Evolutionary conservation across 306 rosid species (phyloP), one percentile per base, ranked within the genome.

Genomic region (Biancaea sappan): DNA sequence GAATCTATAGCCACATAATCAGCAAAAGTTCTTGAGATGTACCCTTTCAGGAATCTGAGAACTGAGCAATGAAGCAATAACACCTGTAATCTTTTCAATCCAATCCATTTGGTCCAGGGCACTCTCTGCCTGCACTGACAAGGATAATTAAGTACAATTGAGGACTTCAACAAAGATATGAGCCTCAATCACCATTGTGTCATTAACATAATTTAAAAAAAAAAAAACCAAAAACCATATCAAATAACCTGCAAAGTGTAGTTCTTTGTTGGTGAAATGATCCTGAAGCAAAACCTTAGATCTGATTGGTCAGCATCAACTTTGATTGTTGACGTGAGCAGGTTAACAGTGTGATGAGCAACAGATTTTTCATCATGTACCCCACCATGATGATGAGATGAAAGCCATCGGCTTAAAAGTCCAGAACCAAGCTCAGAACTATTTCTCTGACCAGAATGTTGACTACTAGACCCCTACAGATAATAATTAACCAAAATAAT

Each of bases 61-160:
- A 75, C 98, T 90, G 65, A 95, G 92, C 84, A 95, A 84, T 34
- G 99, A 95, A 66, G 99, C 98, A 86, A 95, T 95, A 81, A 95
- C 99, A 70, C 99, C 99, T 1, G 99, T 95, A 81, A 95, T 95
- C 89, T 95, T 95, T 81, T 95, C 99, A 77, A 95, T 95, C 99
- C 99, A 95, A 83, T 95, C 99, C 98, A 92, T 92, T 89, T 95
- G 99, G 81, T 95, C 99, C 73, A 95, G 73, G 0, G 99, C 99
- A 85, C 99, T 95, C 87, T 95, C 99, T 88, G 99, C 99, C 99
- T 95, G 98, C 93, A 88, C 88, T 86, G 86, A 92, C 93, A 88
- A 86, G 86, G 84, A 86, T 50, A 87, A 88, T 84, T 79, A 78
- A 76, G 74, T 58, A 80, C 72, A 72, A 74, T 58, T 82, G 78